Evolutionary conservation across 805 yeast genomes (phyloP).

Genomic region (Tetrapisispora namnaoensis): DNA sequence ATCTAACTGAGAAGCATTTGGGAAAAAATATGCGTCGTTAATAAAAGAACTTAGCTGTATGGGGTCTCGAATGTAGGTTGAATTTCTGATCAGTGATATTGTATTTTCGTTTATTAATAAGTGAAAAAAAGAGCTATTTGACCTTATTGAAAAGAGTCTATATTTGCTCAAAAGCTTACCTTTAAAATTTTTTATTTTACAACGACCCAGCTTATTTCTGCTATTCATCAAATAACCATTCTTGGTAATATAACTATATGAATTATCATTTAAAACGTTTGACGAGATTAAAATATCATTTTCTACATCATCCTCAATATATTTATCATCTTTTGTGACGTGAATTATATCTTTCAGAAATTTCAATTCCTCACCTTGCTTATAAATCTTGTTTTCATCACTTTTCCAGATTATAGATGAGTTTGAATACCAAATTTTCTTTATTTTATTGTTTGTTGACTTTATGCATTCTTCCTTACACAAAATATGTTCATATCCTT

Average conservation of each 20-base stretch:
- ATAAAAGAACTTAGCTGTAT: background rate
- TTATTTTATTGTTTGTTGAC: background rate
- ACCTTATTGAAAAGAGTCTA: constrained; percentile 1
- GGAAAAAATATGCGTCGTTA: background rate
- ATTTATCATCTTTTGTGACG: background rate
- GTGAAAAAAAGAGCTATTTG: background rate
- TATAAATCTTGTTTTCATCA: constrained; percentile 4
- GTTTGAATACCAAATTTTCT: constrained; percentile 2
- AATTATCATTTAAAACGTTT: background rate
- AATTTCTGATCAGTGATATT: background rate
- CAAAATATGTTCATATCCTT: constrained; percentile 5
- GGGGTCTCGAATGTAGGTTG: background rate
- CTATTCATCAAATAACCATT: background rate
- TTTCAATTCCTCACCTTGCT: constrained; percentile 1
- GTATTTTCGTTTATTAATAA: background rate
- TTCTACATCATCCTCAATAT: constrained; percentile 4
- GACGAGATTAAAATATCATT: background rate
- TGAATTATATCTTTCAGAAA: background rate
- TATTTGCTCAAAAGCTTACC: background rate
- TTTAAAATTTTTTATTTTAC: background rate
- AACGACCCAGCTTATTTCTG: background rate
- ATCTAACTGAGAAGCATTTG: background rate
- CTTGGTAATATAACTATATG: background rate
- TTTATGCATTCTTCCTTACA: background rate
- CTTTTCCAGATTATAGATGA: constrained; percentile 10